These are phyloP conservation scores for Tagetes patula DNA, from an alignment of 129 eudicot genomes.

Conservation along the genomic window DNA sequence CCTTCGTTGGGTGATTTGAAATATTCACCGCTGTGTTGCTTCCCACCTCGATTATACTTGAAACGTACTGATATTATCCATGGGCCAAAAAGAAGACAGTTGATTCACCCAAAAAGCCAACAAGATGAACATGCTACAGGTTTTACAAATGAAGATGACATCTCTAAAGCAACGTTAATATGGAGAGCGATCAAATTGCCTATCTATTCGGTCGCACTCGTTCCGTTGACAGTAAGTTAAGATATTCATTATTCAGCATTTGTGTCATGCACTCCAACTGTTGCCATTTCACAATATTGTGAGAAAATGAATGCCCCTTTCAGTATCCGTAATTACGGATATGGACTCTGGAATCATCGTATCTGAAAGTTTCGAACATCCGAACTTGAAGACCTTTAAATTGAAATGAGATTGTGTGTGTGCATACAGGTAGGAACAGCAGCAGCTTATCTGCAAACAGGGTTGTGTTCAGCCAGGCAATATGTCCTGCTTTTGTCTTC, in stretches of 20 bases:
- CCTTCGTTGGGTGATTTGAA: slow-evolving; percentile 29
- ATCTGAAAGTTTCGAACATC: no score
- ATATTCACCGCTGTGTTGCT: slow-evolving; percentile 30
- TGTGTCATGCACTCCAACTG: not conserved
- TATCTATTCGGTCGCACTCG: slow-evolving; percentile 84
- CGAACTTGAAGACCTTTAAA: no score
- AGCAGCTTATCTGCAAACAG: slow-evolving; percentile 79
- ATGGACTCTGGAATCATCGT: no score
- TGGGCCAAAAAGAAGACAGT: slow-evolving; percentile 2
- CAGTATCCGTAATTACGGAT: no score
- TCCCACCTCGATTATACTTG: slow-evolving; percentile 13
- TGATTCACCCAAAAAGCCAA: slow-evolving; percentile 23
- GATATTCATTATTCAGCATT: not conserved
- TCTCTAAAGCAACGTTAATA: slow-evolving; percentile 61
- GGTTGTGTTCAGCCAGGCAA: slow-evolving; percentile 58
- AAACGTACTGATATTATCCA: not conserved
- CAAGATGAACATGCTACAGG: slow-evolving; percentile 19
- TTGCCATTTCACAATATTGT: no score
- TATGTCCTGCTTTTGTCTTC: slow-evolving; percentile 61
- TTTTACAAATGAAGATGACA: slow-evolving; percentile 32
- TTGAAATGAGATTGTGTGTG: not conserved
- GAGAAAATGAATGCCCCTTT: no score
- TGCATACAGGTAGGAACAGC: slow-evolving; percentile 78
- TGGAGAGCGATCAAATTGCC: slow-evolving; percentile 97
- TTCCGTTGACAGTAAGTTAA: slow-evolving; percentile 77